Conservation (phyloP, 768 basidiomycete genomes). For the Leccinellum rugosiceps region DNA sequence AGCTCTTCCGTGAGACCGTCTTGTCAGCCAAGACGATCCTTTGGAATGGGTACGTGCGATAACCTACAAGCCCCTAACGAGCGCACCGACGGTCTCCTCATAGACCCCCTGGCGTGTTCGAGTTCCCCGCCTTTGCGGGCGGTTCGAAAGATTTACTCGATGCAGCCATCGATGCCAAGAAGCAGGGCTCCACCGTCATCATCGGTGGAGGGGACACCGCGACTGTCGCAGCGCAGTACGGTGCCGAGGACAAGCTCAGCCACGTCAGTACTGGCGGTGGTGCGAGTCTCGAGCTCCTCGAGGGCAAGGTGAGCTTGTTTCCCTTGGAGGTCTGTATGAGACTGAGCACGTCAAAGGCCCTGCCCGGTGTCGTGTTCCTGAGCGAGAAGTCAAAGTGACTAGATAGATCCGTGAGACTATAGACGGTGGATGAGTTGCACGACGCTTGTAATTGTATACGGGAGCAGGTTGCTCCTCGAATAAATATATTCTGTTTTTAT, state of each 20-base stretch:
- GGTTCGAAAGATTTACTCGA: constrained; percentile 85
- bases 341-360: constrained; percentile 43
- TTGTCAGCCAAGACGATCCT: constrained; percentile 90
- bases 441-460: constrained; percentile 13
- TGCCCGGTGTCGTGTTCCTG: constrained; percentile 90
- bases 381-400: constrained; percentile 60
- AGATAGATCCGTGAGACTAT: constrained; percentile 2
- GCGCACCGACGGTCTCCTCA: constrained; percentile 4
- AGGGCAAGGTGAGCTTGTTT: constrained; percentile 78
- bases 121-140: constrained; percentile 86
- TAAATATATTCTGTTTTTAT: constrained; percentile 25
- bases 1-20: constrained; percentile 78
- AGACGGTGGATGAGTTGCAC: constrained; percentile 7
- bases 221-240: constrained; percentile 88
- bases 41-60: constrained; percentile 78
- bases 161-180: constrained; percentile 81
- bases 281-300: constrained; percentile 90
- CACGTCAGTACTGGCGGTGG: constrained; percentile 97
- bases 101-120: constrained; percentile 97
- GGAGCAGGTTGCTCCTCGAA: neutral
- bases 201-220: constrained; percentile 96
- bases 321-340: neutral
- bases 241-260: constrained; percentile 83
- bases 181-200: constrained; percentile 86
- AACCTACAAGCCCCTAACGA: neutral